These are phyloP conservation scores for Penicillium robsamsonii DNA, from an alignment of 495 filamentous ascomycete species.

Conservation along the genomic window DNA sequence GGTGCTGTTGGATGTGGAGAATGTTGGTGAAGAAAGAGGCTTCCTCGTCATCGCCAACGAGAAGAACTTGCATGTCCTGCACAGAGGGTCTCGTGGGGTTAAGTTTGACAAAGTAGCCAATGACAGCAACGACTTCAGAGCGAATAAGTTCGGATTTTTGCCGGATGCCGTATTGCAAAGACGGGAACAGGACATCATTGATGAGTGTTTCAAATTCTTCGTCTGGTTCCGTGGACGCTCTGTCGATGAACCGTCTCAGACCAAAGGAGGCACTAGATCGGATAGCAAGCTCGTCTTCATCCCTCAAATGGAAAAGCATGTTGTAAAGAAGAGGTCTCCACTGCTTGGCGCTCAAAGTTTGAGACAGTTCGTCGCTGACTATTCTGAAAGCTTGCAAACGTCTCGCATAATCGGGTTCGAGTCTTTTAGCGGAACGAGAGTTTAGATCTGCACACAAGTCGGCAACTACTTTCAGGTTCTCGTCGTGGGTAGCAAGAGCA, in stretches of 20 bases:
- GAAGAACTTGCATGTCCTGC: slow-evolving; percentile 69
- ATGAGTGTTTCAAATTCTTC: slow-evolving; percentile 53
- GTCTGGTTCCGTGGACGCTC: slow-evolving; percentile 35
- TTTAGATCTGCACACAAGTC: slow-evolving; percentile 77
- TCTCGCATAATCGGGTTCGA: slow-evolving; percentile 84
- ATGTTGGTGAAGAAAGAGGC: slow-evolving; percentile 92
- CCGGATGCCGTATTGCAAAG: slow-evolving; percentile 68
- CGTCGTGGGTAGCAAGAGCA: slow-evolving; percentile 63
- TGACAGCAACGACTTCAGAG: slow-evolving; percentile 70
- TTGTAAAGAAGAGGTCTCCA: slow-evolving; percentile 93
- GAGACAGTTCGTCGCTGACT: slow-evolving; percentile 57
- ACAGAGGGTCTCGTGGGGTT: slow-evolving; percentile 67
- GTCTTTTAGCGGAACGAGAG: slow-evolving; percentile 60
- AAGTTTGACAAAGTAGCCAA: slow-evolving; percentile 72
- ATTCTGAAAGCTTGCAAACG: slow-evolving; percentile 72
- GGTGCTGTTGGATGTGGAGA: slow-evolving; percentile 84
- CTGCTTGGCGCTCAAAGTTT: slow-evolving; percentile 63
- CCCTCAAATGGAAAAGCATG: slow-evolving; percentile 81
- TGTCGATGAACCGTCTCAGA: slow-evolving; percentile 77
- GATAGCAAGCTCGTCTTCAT: slow-evolving; percentile 84
- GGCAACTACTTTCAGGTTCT: slow-evolving; percentile 61
- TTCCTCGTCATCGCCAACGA: slow-evolving; percentile 77
- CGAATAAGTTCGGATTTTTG: slow-evolving; percentile 82
- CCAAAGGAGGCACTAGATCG: slow-evolving; percentile 79
- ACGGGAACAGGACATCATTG: slow-evolving; percentile 63